Base-by-base conservation (phyloP, 176 grass and related monocot species). In the Phragmites australis region DNA sequence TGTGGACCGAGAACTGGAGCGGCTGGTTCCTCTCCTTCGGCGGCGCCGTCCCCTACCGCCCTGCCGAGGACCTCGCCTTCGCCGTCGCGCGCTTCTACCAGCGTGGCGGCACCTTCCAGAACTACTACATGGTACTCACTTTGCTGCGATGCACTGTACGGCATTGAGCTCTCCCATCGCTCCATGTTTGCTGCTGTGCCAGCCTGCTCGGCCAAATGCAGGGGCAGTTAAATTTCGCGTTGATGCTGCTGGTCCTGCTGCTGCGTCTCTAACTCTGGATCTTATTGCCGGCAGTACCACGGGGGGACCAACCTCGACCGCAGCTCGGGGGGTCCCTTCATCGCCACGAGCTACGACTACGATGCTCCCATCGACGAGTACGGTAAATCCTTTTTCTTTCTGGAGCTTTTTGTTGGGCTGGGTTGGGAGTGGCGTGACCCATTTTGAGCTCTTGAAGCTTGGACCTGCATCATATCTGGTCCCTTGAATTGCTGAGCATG, bases 321-420 rank as follows among this genome's bases (percentile, higher is more conserved):
- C 58, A 89, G 88, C 83, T 40, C 96, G 3, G 96, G 96, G 0
- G 96, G 96, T 0, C 96, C 96, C 3, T 95, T 99, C 90, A 95
- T 99, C 57, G 70, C 96, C 73, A 99, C 96, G 58, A 99, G 96
- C 82, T 99, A 99, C 82, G 96, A 99, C 70, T 99, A 99, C 57
- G 96, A 99, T 79, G 96, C 96, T 48, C 96, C 96, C 6, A 91
- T 99, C 77, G 96, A 99, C 51, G 96, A 99, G 83, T 99, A 99
- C 31, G 96, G 96, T 99, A 75, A 90, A 87, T 2, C 57, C 13
- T 31, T 61, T 31, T 61, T 3, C 57, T 4, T 61, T 23, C 17
- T 61, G 57, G 25, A 45, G 52, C 15, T 53, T 42, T 41, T 18
- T 52, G 11, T 49, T 65, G 42, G 49, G 40, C 7, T 23, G 57